Conservation (phyloP, 306 rosid species). For the Astragalus membranaceus region DNA sequence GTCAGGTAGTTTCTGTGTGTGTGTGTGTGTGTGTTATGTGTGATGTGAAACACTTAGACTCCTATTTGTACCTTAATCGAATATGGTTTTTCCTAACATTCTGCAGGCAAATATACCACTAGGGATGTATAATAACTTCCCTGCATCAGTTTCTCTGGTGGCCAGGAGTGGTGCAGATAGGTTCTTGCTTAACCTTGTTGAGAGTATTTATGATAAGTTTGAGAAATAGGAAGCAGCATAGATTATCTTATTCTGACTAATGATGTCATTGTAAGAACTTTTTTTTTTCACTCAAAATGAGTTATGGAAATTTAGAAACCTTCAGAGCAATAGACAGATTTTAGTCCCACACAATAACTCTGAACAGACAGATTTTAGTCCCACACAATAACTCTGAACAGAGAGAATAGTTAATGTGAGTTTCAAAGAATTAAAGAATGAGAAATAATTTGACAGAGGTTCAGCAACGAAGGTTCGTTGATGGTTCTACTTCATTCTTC, state of each 20-base stretch:
- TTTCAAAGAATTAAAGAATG: no score
- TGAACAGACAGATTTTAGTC: no score
- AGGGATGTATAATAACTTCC: slow-evolving; percentile 54
- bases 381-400: no score
- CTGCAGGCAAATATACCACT: slow-evolving; percentile 76
- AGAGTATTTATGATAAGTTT: slow-evolving; percentile 46
- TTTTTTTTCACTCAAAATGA: background rate
- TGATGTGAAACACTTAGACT: background rate
- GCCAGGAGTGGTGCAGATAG: slow-evolving; percentile 74
- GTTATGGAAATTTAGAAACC: background rate
- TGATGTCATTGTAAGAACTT: background rate
- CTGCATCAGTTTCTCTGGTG: slow-evolving; percentile 68
- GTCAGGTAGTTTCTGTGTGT: slow-evolving; percentile 62
- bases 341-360: no score
- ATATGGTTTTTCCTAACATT: background rate
- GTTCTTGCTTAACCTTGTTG: slow-evolving; percentile 63
- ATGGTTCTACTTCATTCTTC: no score
- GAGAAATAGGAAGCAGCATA: slow-evolving; percentile 28
- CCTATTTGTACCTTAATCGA: background rate
- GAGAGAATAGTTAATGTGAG: no score
- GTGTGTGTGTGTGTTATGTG: no score
- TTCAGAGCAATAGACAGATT: no score
- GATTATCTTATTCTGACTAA: background rate
- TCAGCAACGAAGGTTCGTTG: no score
- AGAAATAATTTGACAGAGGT: no score